Conservation (phyloP, 306 rosid species). For the Abrus precatorius region DNA sequence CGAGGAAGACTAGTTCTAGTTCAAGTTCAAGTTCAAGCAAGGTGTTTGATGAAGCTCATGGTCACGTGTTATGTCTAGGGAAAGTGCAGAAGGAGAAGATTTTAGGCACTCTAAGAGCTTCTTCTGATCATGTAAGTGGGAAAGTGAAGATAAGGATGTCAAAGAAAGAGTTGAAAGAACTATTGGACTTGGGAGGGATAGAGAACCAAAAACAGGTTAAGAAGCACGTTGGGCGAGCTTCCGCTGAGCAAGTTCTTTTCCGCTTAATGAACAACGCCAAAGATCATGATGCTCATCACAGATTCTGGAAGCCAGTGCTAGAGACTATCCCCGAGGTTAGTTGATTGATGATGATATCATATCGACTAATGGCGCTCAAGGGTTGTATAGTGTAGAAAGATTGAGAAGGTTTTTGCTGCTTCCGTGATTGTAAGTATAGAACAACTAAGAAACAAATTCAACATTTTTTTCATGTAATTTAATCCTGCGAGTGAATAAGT, state of each 20-base stretch:
- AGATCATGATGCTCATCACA: constrained; percentile 38
- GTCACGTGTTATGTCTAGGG: background rate
- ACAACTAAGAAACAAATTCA: background rate
- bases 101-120: constrained; percentile 26
- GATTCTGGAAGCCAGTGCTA: constrained; percentile 40
- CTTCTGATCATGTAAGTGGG: constrained; percentile 17
- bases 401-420: too few relatives aligned
- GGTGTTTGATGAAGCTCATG: constrained; percentile 38
- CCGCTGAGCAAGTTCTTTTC: constrained; percentile 54
- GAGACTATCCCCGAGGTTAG: constrained; percentile 38
- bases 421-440: too few relatives aligned
- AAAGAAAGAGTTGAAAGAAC: constrained; percentile 60
- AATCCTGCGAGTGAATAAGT: background rate
- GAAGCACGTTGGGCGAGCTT: constrained; percentile 30
- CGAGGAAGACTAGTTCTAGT: background rate
- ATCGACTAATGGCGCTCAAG: background rate
- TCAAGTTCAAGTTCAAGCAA: constrained; percentile 19
- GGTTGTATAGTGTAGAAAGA: background rate
- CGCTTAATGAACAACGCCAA: constrained; percentile 36
- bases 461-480: background rate
- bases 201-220: constrained; percentile 38
- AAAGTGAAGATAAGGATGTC: constrained; percentile 68
- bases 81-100: constrained; percentile 45
- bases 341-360: background rate
- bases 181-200: constrained; percentile 41